phyloP scores from a whole-genome alignment of 441 rosid species.

The Lepidium campestre region DNA sequence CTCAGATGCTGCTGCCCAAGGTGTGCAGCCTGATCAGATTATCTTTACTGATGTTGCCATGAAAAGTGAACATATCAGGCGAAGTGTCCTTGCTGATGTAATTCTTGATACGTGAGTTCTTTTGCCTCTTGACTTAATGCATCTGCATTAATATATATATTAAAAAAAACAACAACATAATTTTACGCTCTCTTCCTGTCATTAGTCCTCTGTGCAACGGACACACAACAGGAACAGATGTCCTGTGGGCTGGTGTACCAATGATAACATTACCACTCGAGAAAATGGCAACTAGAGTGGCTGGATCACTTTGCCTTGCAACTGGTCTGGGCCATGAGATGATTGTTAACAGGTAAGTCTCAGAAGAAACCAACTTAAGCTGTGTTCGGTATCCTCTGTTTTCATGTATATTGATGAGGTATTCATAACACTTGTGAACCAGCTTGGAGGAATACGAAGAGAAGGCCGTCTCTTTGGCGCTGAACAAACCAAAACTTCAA shows the following conservation, averaged over 20 bases:
- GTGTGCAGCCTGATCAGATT: conserved; percentile 87
- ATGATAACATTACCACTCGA: conserved; percentile 96
- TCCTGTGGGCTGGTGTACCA: conserved; percentile 97
- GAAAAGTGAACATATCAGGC: conserved; percentile 93
- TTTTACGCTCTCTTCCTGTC: background rate
- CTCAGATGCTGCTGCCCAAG: conserved; percentile 86
- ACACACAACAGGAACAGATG: conserved; percentile 98
- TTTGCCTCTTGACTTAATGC: background rate
- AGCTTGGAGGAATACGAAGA: conserved; percentile 96
- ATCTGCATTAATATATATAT: background rate
- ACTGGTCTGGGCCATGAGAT: conserved; percentile 97
- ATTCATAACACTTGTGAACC: background rate
- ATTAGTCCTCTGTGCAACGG: conserved; percentile 95
- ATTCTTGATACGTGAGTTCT: conserved; percentile 80
- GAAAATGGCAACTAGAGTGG: conserved; percentile 99
- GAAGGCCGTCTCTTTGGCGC: conserved; percentile 80
- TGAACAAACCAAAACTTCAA: conserved; percentile 63
- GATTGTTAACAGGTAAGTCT: conserved; percentile 76
- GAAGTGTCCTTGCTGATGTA: conserved; percentile 94
- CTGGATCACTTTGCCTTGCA: conserved; percentile 95
- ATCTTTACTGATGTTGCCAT: conserved; percentile 98
- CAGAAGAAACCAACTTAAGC: background rate
- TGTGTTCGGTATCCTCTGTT: background rate
- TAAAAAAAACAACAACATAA: background rate
- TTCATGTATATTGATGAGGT: background rate